Percentiles rank a stretch among this genome's conserved stretches.
Evolutionary conservation across 1,284 basidiomycete species (phyloP).

Genomic region (Ganoderma lucidum): DNA sequence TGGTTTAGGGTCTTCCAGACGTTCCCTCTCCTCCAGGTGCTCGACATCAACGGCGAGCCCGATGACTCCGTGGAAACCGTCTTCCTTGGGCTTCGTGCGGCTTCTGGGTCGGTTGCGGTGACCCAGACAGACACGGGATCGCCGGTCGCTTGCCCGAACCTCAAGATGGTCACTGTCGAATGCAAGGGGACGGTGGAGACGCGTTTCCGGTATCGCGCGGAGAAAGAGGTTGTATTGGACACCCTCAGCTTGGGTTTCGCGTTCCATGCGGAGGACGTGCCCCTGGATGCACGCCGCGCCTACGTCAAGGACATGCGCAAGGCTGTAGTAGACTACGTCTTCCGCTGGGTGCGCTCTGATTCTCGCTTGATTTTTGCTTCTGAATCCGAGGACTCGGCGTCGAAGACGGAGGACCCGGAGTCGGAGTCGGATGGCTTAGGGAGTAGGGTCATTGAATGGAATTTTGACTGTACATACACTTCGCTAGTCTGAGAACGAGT

Average conservation of each 20-base stretch:
- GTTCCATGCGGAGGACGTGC: neutral
- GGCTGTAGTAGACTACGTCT: neutral
- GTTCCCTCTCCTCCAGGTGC: neutral
- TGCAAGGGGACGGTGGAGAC: neutral
- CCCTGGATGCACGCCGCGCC: neutral
- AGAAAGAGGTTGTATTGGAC: neutral
- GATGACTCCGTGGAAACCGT: neutral
- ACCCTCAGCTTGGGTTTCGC: neutral
- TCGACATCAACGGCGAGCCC: neutral
- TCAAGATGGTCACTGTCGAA: neutral
- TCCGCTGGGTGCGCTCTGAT: neutral
- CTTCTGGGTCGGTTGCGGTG: neutral
- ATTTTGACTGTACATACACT: neutral
- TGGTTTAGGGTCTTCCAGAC: neutral
- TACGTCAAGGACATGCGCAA: neutral
- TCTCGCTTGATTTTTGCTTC: neutral
- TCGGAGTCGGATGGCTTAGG: neutral
- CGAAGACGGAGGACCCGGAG: neutral
- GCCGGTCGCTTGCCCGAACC: neutral
- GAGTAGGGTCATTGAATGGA: neutral
- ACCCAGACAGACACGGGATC: neutral
- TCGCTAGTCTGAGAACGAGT: neutral
- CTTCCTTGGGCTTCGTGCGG: conserved; percentile 3
- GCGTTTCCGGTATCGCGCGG: conserved; percentile 6
- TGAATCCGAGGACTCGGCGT: neutral